These are phyloP conservation scores for Talaromyces thailandensis DNA, from an alignment of 495 filamentous ascomycete genomes.

Conservation along the genomic window DNA sequence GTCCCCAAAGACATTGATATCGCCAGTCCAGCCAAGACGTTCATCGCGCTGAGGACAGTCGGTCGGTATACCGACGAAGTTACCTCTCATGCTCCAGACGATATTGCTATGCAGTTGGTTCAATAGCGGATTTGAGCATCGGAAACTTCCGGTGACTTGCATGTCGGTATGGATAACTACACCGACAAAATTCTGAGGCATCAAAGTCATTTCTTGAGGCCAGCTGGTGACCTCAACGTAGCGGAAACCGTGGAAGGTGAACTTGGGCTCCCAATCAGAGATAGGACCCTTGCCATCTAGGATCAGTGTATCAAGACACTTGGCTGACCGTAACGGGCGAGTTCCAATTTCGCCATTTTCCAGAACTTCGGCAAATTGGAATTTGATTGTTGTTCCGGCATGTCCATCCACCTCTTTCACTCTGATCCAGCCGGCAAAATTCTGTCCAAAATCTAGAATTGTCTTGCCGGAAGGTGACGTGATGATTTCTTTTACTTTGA, in stretches of 20 bases:
- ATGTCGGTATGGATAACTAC: conserved; percentile 45
- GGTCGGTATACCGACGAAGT: conserved; percentile 45
- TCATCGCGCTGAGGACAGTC: conserved; percentile 51
- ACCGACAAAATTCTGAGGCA: conserved; percentile 23
- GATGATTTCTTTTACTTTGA: conserved; percentile 27
- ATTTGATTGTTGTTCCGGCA: conserved; percentile 7
- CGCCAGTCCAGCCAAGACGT: conserved; percentile 49
- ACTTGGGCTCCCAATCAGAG: conserved; percentile 20
- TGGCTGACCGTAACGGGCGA: conserved; percentile 37
- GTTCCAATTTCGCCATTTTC: conserved; percentile 41
- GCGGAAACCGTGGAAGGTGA: conserved; percentile 51
- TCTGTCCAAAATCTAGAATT: conserved; percentile 49
- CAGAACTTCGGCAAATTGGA: conserved; percentile 44
- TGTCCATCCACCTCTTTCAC: conserved; percentile 16
- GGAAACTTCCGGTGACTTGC: conserved; percentile 34
- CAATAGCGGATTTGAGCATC: conserved; percentile 35
- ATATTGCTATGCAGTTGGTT: conserved; percentile 44
- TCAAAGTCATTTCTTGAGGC: conserved; percentile 17
- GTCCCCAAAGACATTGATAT: conserved; percentile 42
- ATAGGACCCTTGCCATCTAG: conserved; percentile 14
- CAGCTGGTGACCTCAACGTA: conserved; percentile 45
- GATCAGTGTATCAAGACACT: conserved; percentile 31
- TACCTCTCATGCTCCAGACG: conserved; percentile 45
- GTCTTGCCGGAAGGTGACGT: conserved; percentile 34
- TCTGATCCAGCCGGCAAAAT: conserved; percentile 38